Conservation (phyloP, 129 eudicot species). For the Glebionis coronaria region DNA sequence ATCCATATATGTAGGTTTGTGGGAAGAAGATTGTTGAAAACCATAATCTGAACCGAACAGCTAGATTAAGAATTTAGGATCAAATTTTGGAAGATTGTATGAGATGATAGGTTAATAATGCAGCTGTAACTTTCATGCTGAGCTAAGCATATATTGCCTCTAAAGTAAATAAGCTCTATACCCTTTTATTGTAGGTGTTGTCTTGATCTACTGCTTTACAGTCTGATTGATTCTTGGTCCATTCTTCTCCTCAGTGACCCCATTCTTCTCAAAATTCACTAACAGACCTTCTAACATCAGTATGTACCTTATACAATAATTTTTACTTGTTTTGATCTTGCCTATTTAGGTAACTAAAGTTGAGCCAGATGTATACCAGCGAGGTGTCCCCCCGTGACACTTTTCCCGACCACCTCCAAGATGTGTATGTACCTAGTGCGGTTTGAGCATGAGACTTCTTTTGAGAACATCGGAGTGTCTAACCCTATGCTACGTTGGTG, state of each 20-base stretch:
- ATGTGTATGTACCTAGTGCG: not conserved
- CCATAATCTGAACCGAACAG: no score
- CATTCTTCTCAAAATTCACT: slow-evolving; percentile 19
- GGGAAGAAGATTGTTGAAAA: no score
- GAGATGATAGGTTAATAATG: not conserved
- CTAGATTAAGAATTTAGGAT: not conserved
- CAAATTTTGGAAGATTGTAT: no score
- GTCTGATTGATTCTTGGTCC: slow-evolving; percentile 34
- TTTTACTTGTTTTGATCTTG: slow-evolving; percentile 1
- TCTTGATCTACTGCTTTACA: slow-evolving; percentile 30
- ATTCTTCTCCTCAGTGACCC: slow-evolving; percentile 9
- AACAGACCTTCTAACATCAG: not conserved
- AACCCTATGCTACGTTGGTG: not conserved
- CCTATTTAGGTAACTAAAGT: no score
- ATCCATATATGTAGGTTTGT: no score
- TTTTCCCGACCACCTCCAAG: no score
- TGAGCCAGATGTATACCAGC: no score
- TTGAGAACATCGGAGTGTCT: not conserved
- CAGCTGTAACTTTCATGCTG: slow-evolving; percentile 18
- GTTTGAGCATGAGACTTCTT: not conserved
- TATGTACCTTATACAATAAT: not conserved
- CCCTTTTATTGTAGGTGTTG: no score
- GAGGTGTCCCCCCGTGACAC: no score
- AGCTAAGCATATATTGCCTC: slow-evolving; percentile 20
- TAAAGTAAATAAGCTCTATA: slow-evolving; percentile 23